Percentiles rank a stretch among this genome's conserved stretches.
Conservation (phyloP, 2,329 filamentous ascomycete species). For the Lachnellula suecica region DNA sequence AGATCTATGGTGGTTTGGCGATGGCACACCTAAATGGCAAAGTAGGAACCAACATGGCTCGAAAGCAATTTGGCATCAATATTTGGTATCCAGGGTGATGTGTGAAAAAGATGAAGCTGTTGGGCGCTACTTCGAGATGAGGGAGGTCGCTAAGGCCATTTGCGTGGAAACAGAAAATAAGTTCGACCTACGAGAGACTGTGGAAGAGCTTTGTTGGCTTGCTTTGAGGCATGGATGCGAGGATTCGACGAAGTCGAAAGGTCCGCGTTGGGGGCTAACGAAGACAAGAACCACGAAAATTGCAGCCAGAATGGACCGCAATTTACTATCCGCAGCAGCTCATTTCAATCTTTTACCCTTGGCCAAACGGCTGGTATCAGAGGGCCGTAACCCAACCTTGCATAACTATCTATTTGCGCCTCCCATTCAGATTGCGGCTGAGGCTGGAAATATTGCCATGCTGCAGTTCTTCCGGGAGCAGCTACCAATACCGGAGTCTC, state of each 20-base stretch:
- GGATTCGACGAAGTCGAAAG: not conserved
- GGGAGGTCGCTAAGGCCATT: not conserved
- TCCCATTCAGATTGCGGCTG: not conserved
- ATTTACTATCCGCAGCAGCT: not conserved
- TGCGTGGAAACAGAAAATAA: not conserved
- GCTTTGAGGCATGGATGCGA: not conserved
- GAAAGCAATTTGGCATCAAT: not conserved
- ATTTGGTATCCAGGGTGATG: not conserved
- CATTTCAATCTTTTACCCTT: not conserved
- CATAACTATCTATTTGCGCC: constrained; percentile 3
- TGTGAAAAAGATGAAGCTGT: not conserved
- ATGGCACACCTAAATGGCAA: not conserved
- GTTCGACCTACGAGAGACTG: not conserved
- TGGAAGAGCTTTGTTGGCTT: constrained; percentile 1
- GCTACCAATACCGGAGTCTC: not conserved
- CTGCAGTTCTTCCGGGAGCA: not conserved
- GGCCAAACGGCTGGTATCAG: not conserved
- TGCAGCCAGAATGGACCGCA: not conserved
- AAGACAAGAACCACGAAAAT: not conserved
- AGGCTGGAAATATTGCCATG: not conserved
- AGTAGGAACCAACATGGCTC: not conserved
- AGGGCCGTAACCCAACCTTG: not conserved
- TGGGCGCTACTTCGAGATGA: not conserved
- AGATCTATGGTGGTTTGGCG: not conserved
- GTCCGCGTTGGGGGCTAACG: not conserved